Evolutionary conservation across 2,329 filamentous ascomycete species (phyloP).

Genomic region (Teratosphaeriaceae sp.): DNA sequence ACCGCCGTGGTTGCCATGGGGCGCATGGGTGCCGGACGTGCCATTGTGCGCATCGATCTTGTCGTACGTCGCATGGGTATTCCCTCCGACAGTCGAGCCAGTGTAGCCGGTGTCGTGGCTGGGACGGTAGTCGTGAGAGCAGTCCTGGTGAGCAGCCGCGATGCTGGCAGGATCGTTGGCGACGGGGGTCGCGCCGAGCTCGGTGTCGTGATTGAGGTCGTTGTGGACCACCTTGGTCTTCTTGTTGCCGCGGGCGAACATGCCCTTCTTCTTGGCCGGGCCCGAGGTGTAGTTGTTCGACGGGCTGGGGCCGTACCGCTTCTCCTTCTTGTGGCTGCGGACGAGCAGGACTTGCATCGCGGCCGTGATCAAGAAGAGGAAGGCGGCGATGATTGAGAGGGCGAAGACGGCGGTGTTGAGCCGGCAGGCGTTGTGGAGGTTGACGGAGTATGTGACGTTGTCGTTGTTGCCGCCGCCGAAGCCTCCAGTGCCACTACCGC

Average conservation of each 20-base stretch:
- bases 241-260: conserved; percentile 24
- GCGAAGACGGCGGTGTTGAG: conserved; percentile 73
- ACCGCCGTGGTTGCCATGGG: conserved; percentile 29
- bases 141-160: conserved; percentile 19
- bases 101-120: conserved; percentile 46
- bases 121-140: conserved; percentile 37
- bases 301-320: conserved; percentile 61
- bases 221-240: conserved; percentile 16
- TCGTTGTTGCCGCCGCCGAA: too few relatives aligned
- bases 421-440: conserved; percentile 58
- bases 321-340: conserved; percentile 67
- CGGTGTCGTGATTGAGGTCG: conserved; percentile 37
- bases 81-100: conserved; percentile 41
- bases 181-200: conserved; percentile 33
- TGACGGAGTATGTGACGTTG: conserved; percentile 39
- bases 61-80: conserved; percentile 21
- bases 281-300: conserved; percentile 64
- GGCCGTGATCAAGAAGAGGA: conserved; percentile 71
- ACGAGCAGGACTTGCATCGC: conserved; percentile 61
- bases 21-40: conserved; percentile 3
- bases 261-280: conserved; percentile 38
- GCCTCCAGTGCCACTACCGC: too few relatives aligned
- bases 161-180: conserved; percentile 23
- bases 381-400: conserved; percentile 68
- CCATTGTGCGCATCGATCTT: too few relatives aligned